Conservation (phyloP, 208 protist genomes). For the Kentomonas sorsogonicus region DNA sequence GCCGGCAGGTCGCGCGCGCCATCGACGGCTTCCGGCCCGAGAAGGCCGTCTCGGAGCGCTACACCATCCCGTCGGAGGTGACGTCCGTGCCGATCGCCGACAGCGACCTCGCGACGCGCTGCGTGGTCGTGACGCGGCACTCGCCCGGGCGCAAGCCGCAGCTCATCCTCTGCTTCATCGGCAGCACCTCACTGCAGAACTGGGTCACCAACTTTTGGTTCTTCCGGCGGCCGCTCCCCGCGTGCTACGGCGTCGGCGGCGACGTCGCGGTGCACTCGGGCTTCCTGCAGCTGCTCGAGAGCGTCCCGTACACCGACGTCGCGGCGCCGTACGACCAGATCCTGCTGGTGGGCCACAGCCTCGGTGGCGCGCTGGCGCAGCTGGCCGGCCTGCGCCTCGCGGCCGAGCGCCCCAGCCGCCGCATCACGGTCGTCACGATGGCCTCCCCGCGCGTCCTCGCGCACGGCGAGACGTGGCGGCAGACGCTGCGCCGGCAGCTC, state of each 20-base stretch:
- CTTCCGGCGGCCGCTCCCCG: slow-evolving; percentile 23
- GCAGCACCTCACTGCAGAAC: slow-evolving; percentile 43
- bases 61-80: slow-evolving; percentile 54
- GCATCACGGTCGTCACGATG: slow-evolving; percentile 58
- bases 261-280: slow-evolving; percentile 26
- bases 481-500: not conserved
- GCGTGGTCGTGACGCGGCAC: slow-evolving; percentile 38
- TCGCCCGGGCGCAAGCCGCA: slow-evolving; percentile 47
- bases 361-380: slow-evolving; percentile 54
- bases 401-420: slow-evolving; percentile 30
- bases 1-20: slow-evolving; percentile 42
- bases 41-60: slow-evolving; percentile 46
- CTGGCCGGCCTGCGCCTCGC: slow-evolving; percentile 51
- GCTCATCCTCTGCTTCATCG: slow-evolving; percentile 58
- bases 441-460: slow-evolving; percentile 57
- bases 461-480: slow-evolving; percentile 14
- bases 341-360: slow-evolving; percentile 56
- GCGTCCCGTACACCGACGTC: slow-evolving; percentile 37
- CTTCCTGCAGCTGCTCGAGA: slow-evolving; percentile 42
- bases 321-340: slow-evolving; percentile 46
- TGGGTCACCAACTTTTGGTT: slow-evolving; percentile 60
- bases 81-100: slow-evolving; percentile 47
- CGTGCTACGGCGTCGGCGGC: slow-evolving; percentile 27
- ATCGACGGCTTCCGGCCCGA: slow-evolving; percentile 59
- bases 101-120: slow-evolving; percentile 46